Evolutionary conservation across 495 filamentous ascomycete species (phyloP).

Genomic region (Penicillium coprophilum): DNA sequence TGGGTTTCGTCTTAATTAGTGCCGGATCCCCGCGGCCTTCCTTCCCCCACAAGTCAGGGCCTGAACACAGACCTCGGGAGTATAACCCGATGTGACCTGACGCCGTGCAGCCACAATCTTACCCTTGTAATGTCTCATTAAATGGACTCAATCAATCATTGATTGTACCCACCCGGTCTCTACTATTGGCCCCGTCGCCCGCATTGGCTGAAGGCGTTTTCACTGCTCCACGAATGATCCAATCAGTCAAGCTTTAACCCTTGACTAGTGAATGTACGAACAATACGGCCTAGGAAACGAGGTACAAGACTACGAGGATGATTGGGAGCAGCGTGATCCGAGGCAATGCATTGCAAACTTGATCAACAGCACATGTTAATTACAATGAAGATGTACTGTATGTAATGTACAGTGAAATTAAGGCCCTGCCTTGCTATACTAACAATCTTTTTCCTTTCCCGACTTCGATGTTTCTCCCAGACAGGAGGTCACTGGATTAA

Average conservation of each 20-base stretch:
- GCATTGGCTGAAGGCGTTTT: neutral
- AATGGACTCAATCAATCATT: neutral
- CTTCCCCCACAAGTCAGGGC: neutral
- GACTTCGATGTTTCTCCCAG: constrained; percentile 2
- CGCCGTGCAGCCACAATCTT: no score
- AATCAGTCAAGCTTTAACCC: constrained; percentile 1
- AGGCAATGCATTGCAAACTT: neutral
- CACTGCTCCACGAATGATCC: constrained; percentile 1
- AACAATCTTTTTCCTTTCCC: constrained; percentile 1
- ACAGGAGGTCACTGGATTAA: constrained; percentile 2
- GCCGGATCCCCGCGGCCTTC: neutral
- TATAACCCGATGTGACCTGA: no score
- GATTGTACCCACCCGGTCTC: neutral
- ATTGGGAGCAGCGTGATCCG: no score
- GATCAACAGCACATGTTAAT: constrained; percentile 4
- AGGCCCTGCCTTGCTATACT: neutral
- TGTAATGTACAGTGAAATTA: constrained; percentile 1
- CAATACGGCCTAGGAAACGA: no score
- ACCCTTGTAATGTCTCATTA: neutral
- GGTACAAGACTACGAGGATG: no score
- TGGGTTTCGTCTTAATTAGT: neutral
- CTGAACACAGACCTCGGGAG: neutral
- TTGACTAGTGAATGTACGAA: neutral
- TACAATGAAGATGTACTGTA: neutral
- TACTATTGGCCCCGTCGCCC: neutral